Evolutionary conservation across 2,329 filamentous ascomycete species (phyloP), one percentile per base, ranked within the genome.

Genomic region (Fusarium lateritium): DNA sequence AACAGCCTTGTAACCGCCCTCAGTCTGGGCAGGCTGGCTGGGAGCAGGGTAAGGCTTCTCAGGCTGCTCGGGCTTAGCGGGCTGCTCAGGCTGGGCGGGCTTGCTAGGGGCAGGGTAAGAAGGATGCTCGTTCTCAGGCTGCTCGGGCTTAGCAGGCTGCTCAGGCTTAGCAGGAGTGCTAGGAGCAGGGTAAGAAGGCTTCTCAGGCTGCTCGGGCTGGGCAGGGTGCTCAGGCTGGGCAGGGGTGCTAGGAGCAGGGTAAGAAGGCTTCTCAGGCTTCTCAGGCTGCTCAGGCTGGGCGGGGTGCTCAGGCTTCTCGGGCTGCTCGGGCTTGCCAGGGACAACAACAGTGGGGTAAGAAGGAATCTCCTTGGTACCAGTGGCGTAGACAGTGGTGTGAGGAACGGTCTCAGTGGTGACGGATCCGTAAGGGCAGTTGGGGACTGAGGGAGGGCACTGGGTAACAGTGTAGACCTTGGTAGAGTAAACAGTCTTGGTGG

Each of bases 381-480:
- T 65, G 38, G 62, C 62, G 24, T 65, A 65, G 40, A 59, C 60
- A 36, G 62, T 65, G 42, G 62, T 64, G 59, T 56, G 54, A 39
- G 62, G 44, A 10, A 51, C 34, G 7, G 61, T 64, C 61, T 64
- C 61, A 8, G 75, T 79, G 57, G 74, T 78, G 43, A 76, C 68
- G 28, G 65, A 69, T 55, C 77, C 77, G 47, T 74, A 65, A 36
- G 75, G 75, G 75, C 78, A 80, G 73, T 76, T 66, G 33, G 75
- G 65, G 11, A 73, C 71, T 17, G 60, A 69, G 34, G 76, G 71
- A 43, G 75, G 62, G 56, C 78, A 80, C 56, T 74, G 59, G 17
- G 76, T 76, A 56, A 80, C 69, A 45, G 77, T 79, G 70, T 75
- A 77, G 36, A 71, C 75, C 69, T 74, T 74, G 34, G 78, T 80